Evolutionary conservation across 1,139 yeast species (phyloP), one percentile per base, ranked within the genome.

Genomic region (Scheffersomyces stambukii): DNA sequence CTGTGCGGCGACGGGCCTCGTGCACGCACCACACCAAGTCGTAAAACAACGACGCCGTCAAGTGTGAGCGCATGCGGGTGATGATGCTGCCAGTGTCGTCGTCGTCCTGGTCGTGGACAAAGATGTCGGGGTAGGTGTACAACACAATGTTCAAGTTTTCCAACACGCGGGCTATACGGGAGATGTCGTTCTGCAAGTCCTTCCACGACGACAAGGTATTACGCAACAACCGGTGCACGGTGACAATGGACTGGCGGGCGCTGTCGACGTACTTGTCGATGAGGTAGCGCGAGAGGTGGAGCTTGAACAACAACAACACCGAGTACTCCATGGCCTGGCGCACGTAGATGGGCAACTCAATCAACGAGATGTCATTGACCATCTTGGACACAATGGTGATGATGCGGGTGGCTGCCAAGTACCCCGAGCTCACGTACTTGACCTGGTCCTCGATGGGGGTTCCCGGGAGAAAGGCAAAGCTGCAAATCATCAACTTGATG

Each of bases 21-120:
- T 89, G 96, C 28, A 89, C 84, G 50, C 95, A 84, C 91, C 95
- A 88, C 12, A 89, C 91, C 34, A 89, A 68, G 55, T 89, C 97
- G 52, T 89, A 89, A 48, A 89, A 89, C 32, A 89, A 59, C 0
- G 96, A 86, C 0, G 94, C 95, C 0, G 96, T 84, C 45, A 89
- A 64, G 57, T 89, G 97, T 0, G 95, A 84, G 46, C 96, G 70
- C 94, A 88, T 89, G 33, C 93, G 68, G 1, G 85, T 75, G 27
- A 89, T 83, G 18, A 89, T 83, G 11, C 93, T 88, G 2, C 64
- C 59, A 18, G 48, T 50, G 18, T 43, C 48, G 24, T 52, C 53
- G 19, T 49, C 51, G 14, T 51, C 60, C 21, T 26, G 23, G 29
- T 49, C 50, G 23, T 48, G 45, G 16, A 45, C 38, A 46, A 85